These are phyloP conservation scores for Rutstroemia sp. DNA, from an alignment of 2,329 filamentous ascomycete genomes.

Conservation along the genomic window DNA sequence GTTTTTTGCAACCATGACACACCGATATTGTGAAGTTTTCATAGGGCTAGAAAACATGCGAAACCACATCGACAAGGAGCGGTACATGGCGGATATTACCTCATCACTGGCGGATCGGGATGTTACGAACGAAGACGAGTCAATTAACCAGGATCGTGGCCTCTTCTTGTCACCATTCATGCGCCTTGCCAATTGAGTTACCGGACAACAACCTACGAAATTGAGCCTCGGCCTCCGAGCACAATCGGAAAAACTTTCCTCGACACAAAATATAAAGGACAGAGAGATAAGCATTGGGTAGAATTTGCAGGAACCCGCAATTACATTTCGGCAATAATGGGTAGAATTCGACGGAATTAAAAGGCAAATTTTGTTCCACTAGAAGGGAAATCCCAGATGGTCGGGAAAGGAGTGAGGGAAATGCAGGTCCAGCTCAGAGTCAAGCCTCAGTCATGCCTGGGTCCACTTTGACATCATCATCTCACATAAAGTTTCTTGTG, in stretches of 20 bases:
- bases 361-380: not conserved
- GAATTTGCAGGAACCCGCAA: no score
- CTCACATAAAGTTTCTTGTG: not conserved
- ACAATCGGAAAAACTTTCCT: no score
- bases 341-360: not conserved
- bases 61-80: no score
- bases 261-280: no score
- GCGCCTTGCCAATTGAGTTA: no score
- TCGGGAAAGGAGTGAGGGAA: not conserved
- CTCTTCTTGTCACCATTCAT: no score
- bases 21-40: not conserved
- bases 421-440: not conserved
- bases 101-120: not conserved
- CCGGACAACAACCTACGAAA: no score
- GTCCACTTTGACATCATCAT: not conserved
- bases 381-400: not conserved
- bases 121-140: no score
- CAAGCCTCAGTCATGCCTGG: not conserved
- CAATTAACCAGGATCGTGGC: no score
- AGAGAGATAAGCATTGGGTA: no score
- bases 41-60: no score
- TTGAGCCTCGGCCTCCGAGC: no score
- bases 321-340: not conserved
- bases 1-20: slow-evolving; percentile 5
- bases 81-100: not conserved